Base-by-base conservation (phyloP, 2,329 filamentous ascomycete genomes). In the Aspergillus brunneoviolaceus region DNA sequence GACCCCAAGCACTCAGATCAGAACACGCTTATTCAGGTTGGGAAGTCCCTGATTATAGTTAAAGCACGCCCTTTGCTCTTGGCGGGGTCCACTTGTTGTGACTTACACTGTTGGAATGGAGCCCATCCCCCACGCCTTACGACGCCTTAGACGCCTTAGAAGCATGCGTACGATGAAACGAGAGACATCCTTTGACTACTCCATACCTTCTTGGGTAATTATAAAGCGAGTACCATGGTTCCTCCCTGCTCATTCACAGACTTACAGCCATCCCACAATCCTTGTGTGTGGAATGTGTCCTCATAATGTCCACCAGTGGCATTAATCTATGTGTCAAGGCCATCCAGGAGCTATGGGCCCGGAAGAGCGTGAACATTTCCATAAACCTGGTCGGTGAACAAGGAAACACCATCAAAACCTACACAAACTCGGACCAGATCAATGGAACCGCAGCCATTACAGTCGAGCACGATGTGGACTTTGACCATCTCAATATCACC, bases 11-110 rank as follows among this genome's bases (percentile, higher is more conserved):
- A 3, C 39, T 4, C 39, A 11, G 9, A 67, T 79, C 65, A 76
- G 69, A 58, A 82, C 78, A 1, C 69, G 70, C 42, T 72, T 82
- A 50, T 65, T 82, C 23, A 71, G 27, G 27, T 9, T 29, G 27
- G 27, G 7, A 27, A 7, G 27, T 27, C 27, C 1, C 2, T 9
- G 27, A n/a, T 9, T 29, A 27, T 35, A 35, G 33, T 35, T 6
- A 12, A 2, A 5, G 11, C 14, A 35, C 33, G 33, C 33, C 33
- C 33, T 35, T 45, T 19, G 1, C n/a, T 3, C 39, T 45, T 16
- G 39, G 39, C 39, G 6, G 16, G 16, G 14, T 19, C 39, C 39
- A 45, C 39, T 42, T 42, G 16, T 16, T 42, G 5, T n/a, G 27
- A 3, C 27, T 29, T 29, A 29, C 7, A 29, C 27, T 3, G 27